Conservation (phyloP, 2,329 filamentous ascomycete species). For the Aspergillus bombycis region DNA sequence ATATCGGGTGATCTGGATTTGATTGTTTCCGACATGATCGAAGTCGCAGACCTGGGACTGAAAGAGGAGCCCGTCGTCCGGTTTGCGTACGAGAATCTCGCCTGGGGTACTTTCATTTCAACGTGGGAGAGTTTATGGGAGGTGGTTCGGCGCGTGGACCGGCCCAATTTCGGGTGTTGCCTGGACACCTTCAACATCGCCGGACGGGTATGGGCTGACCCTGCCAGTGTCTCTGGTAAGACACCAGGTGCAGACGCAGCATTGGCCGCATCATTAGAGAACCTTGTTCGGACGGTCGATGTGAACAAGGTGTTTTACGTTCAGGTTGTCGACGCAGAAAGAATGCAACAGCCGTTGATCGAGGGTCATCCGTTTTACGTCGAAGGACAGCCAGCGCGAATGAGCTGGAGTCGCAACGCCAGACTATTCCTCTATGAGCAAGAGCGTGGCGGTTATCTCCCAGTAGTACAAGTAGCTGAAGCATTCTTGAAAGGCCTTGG, state of each 20-base stretch:
- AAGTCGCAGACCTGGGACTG: conserved; percentile 63
- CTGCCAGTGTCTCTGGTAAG: conserved; percentile 55
- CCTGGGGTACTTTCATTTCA: conserved; percentile 69
- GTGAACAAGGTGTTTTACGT: conserved; percentile 70
- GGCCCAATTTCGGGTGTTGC: conserved; percentile 73
- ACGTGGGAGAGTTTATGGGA: conserved; percentile 74
- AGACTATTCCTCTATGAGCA: conserved; percentile 67
- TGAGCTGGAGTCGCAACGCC: conserved; percentile 78
- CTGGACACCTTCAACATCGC: conserved; percentile 79
- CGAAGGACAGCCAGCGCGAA: conserved; percentile 60
- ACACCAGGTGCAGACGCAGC: conserved; percentile 57
- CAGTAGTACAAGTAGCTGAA: conserved; percentile 61
- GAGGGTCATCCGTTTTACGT: conserved; percentile 61
- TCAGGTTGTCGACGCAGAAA: conserved; percentile 73
- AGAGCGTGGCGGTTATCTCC: conserved; percentile 66
- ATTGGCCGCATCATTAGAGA: conserved; percentile 56
- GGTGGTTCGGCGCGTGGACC: conserved; percentile 64
- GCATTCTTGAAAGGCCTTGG: conserved; percentile 65
- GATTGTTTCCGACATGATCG: conserved; percentile 39
- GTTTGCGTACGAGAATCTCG: conserved; percentile 73
- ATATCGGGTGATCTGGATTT: conserved; percentile 55
- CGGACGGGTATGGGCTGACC: conserved; percentile 70
- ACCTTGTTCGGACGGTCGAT: conserved; percentile 59
- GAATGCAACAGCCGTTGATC: conserved; percentile 58
- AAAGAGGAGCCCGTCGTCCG: conserved; percentile 59